phyloP scores from a whole-genome alignment of 148 eudicot species.

The Rhododendron williamsianum region DNA sequence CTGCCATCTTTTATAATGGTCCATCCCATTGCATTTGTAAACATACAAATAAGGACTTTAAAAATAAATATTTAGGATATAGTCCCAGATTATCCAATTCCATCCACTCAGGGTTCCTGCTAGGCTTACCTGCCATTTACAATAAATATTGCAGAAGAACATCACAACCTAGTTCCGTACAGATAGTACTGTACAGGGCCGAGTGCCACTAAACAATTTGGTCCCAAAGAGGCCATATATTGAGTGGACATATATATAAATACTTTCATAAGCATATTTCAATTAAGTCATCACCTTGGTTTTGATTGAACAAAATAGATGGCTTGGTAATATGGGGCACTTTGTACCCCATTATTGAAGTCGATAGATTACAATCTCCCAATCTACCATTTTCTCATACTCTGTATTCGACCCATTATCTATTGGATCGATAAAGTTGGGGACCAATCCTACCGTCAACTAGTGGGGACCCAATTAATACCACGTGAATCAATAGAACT shows the following conservation, averaged over 20 bases:
- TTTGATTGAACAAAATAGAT: neutral
- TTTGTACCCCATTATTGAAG: neutral
- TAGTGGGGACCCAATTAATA: neutral
- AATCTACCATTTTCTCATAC: neutral
- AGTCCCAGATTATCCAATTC: slow-evolving; percentile 9
- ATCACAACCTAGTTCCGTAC: neutral
- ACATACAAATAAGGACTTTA: neutral
- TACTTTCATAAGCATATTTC: neutral
- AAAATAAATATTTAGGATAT: neutral
- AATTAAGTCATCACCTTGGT: neutral
- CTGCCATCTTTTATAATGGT: neutral
- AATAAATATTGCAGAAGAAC: neutral
- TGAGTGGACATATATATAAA: neutral
- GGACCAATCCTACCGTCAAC: neutral
- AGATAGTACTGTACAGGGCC: neutral
- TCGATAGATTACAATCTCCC: neutral
- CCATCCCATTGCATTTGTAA: neutral
- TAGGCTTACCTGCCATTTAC: neutral
- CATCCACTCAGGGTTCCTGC: neutral
- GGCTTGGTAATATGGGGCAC: neutral
- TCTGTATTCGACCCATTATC: too few species aligned
- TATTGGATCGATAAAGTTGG: neutral
- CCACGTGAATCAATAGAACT: neutral
- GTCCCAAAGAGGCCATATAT: neutral
- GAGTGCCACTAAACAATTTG: neutral